phyloP scores from a whole-genome alignment of 129 eudicot genomes.

The Silybum marianum region DNA sequence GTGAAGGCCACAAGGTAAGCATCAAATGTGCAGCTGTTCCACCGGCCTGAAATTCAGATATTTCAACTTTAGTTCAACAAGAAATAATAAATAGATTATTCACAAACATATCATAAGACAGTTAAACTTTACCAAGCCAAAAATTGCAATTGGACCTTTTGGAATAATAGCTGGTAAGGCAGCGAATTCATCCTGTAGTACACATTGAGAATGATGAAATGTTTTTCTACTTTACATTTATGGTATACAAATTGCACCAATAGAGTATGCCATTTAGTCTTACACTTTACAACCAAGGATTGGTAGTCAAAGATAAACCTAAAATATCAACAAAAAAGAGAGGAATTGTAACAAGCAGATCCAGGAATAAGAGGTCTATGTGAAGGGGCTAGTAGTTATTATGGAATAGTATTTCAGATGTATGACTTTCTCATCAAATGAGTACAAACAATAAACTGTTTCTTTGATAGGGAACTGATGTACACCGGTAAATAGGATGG shows the following conservation, averaged over 20 bases:
- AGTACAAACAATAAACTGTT: background rate
- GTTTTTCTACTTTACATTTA: background rate
- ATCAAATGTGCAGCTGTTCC: slow-evolving; percentile 88
- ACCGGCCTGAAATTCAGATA: slow-evolving; percentile 63
- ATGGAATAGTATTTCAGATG: background rate
- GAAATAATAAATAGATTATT: background rate
- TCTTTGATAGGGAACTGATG: too few species aligned
- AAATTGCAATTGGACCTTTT: slow-evolving; percentile 81
- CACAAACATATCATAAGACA: slow-evolving; percentile 14
- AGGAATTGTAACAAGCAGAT: background rate
- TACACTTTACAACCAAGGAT: background rate
- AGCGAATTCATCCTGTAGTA: slow-evolving; percentile 74
- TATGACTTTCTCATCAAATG: background rate
- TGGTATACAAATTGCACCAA: background rate
- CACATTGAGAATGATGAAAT: background rate
- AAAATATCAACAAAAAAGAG: background rate
- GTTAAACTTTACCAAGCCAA: slow-evolving; percentile 68
- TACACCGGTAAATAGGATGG: too few species aligned
- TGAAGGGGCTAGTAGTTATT: background rate
- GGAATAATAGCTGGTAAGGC: slow-evolving; percentile 81
- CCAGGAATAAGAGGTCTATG: background rate
- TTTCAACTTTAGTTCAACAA: slow-evolving; percentile 12
- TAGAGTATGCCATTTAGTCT: background rate
- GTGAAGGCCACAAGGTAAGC: slow-evolving; percentile 85
- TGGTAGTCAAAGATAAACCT: background rate